Conservation (phyloP, 2,329 filamentous ascomycete species). For the Parastagonospora nodorum region DNA sequence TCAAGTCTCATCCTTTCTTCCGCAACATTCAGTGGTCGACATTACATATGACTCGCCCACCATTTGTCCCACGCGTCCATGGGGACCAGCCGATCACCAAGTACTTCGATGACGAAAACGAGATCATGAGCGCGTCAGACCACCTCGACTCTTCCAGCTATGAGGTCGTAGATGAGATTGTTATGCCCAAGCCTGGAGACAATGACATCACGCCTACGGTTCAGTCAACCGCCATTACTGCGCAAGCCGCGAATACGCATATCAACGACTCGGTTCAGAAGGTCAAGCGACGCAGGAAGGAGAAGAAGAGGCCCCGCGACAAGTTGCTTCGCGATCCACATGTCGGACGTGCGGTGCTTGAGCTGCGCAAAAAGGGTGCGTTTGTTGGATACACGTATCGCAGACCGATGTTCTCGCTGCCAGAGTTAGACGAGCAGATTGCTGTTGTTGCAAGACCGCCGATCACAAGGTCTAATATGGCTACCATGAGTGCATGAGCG, state of each 20-base stretch:
- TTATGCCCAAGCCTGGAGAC: neutral
- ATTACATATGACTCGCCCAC: slow-evolving; percentile 72
- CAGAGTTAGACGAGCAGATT: slow-evolving; percentile 32
- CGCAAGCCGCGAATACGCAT: slow-evolving; percentile 3
- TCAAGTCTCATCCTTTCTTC: slow-evolving; percentile 90
- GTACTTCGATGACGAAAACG: slow-evolving; percentile 86
- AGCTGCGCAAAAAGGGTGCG: slow-evolving; percentile 78
- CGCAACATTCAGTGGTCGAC: slow-evolving; percentile 76
- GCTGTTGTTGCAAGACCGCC: slow-evolving; percentile 2
- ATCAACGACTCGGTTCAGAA: slow-evolving; percentile 12
- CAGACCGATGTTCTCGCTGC: slow-evolving; percentile 49
- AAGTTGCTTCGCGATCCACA: slow-evolving; percentile 76
- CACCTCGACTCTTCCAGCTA: slow-evolving; percentile 45
- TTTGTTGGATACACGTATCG: slow-evolving; percentile 92
- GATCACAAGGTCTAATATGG: slow-evolving; percentile 2
- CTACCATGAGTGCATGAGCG: slow-evolving; percentile 15
- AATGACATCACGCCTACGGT: slow-evolving; percentile 2
- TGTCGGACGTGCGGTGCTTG: slow-evolving; percentile 71
- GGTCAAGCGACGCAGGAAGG: slow-evolving; percentile 60
- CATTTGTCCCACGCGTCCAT: slow-evolving; percentile 76
- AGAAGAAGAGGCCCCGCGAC: slow-evolving; percentile 82
- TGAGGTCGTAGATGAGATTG: slow-evolving; percentile 11
- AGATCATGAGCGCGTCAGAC: slow-evolving; percentile 56
- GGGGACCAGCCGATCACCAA: slow-evolving; percentile 64
- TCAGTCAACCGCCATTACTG: neutral